Base-by-base conservation (phyloP, 2,329 filamentous ascomycete species). In the Venturia asperata region DNA sequence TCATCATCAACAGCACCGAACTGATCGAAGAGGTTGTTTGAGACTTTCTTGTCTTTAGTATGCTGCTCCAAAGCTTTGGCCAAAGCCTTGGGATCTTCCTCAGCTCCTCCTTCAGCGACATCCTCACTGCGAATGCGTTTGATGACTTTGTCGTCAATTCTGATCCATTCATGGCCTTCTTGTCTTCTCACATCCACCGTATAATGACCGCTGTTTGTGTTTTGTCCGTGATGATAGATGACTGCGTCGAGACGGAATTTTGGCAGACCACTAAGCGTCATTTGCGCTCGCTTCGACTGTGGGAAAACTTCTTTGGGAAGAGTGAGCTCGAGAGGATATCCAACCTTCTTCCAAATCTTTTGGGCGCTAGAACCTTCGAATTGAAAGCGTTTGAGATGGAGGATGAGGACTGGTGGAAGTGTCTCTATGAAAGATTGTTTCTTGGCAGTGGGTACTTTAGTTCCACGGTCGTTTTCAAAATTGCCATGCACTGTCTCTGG, bases 331-430 rank as follows among this genome's bases (percentile, higher is more conserved):
- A 99, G 80, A 0, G 94, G 94, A 72, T 99, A 99, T 24, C 92
- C 93, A 66, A 99, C 83, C 79, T 93, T 96, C 80, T 97, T 99
- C 91, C 93, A 97, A 68, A 97, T 96, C 81, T 99, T 99, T 72
- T 96, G 89, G 0, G 92, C 92, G 56, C 88, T 90, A 66, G 88
- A 85, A 67, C 87, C 90, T 71, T 97, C 92, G 71, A 96, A 97
- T 71, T 97, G 91, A 81, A 99, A 99, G 56, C 94, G 91, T 79
- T 99, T 99, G 52, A 99, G 82, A 73, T 99, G 94, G 10, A 99
- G 83, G 64, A 97, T 96, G 15, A 99, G 83, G 4, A 97, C 90
- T 0, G 92, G 91, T 0, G 94, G 94, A 19, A 97, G 81, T 1
- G 87, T 90, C 71, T 97, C 93, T 68, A 99, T 96, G 70, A 95